Evolutionary conservation across 345 rosid genomes (phyloP), one percentile per base, ranked within the genome.

Genomic region (Syzygium oleosum): DNA sequence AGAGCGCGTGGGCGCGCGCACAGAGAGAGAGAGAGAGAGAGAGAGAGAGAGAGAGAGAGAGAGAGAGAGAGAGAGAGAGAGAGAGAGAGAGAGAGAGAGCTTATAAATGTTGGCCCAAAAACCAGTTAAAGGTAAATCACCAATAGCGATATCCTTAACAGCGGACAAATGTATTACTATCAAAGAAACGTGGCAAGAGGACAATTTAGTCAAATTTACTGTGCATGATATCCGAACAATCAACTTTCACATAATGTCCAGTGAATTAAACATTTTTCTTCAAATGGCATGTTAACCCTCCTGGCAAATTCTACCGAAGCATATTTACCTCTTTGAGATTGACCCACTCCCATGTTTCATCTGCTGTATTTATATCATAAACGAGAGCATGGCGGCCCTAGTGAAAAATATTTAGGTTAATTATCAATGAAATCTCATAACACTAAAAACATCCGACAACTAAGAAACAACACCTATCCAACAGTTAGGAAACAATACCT

Each of bases 281-380:
- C 80, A 73, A 73, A 73, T 19, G 27, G 80, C 80, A 38, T 38
- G 27, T 38, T 38, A 22, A 73, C 11, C 83, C 49, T 73, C 80
- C 27, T 19, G 59, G 15, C 49, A 73, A 73, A 41, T 22, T 55
- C 46, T 27, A 80, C 46, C 65, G 23, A 59, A 85, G 55, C n/a
- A 59, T 63, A 85, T 79, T 89, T 94, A 97, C 99, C 98, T 98
- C 99, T 94, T 97, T 96, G 88, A 97, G 99, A 93, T 98, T 94
- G 90, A 98, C 99, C 99, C 98, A 97, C 90, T 98, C 99, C 98
- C 97, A 96, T 14, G 99, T 97, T 94, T 96, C 99, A 90, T 93
- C 89, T 41, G 91, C 90, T 23, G 99, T 92, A 90, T 92, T 90
- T 27, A 95, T 94, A 88, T 98, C 99, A 94, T 98, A 98, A 91